Evolutionary conservation across 2,329 filamentous ascomycete species (phyloP), one percentile per base, ranked within the genome.

Genomic region (Xylaria sp.): DNA sequence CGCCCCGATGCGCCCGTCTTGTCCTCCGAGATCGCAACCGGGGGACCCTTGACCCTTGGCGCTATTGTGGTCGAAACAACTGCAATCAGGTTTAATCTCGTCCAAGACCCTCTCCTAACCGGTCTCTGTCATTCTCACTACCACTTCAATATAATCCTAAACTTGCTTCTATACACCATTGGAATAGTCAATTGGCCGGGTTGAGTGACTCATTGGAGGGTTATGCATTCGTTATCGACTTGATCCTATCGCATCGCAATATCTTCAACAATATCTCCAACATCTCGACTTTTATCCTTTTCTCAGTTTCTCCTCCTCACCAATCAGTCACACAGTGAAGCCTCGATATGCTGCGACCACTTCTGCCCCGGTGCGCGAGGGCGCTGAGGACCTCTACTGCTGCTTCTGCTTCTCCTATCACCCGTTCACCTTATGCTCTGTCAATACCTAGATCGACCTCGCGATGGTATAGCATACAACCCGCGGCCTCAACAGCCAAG

Each of bases 391-490:
- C 70, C 19, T 67, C 74, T 21, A 69, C 71, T 37, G 56, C 71
- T 45, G 70, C 70, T n/a, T n/a, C n/a, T 38, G 62, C 61, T 67
- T 53, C 71, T 45, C 70, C 70, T 31, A 5, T 31, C 35, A 61
- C 61, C 67, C 77, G 70, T 35, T 63, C 68, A 54, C 69, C 76
- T 5, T 74, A 73, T 60, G 59, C 77, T 63, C 66, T 75, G 23
- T 70, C 74, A 37, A 68, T 75, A 6, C 38, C 25, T 1, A 2
- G 33, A 5, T 60, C 73, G 38, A 67, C 74, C 21, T 73, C 76
- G 40, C 79, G 82, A 70, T 70, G 69, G 70, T 87, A 84, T 74
- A 88, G 84, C 78, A 80, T 84, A 74, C 78, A 82, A 73, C 82
- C 82, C 63, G 76, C 79, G 62, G 79, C 80, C 2, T 83, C 83